Base-by-base conservation (phyloP, 2,329 filamentous ascomycete genomes). In the Venturiaceae sp. region DNA sequence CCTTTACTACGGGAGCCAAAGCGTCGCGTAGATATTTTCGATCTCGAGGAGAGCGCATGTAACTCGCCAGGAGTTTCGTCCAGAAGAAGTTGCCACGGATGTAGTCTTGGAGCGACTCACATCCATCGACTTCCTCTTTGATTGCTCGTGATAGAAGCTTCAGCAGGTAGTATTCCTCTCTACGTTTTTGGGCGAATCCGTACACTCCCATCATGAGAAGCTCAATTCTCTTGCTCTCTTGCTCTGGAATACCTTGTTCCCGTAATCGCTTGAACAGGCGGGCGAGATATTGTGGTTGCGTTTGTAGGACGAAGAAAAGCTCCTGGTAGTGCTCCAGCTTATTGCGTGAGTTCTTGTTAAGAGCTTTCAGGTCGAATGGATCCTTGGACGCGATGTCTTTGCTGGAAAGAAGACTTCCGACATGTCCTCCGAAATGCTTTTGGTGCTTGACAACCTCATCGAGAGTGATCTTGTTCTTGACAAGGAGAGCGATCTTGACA, bases 401-500 rank as follows among this genome's bases (percentile, higher is more conserved):
- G 73, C 94, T 96, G 60, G 89, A 88, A 53, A 99, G 79, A 32
- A 97, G 81, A 60, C 84, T 88, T 62, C 91, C 87, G 23, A 92
- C 86, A 67, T 94, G 88, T 2, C 92, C 92, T 58, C 94, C 94
- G 66, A 94, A 96, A 71, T 96, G 95, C 76, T 88, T 92, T 69
- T 99, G 94, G 69, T 97, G 94, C 66, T 91, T 90, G 58, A 99
- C 89, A 30, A 99, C 94, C 74, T 99, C 95, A 68, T 99, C 94
- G 3, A 99, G 80, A 0, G 94, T 97, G 67, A 99, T 99, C 74
- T 99, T 99, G 82, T 99, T 99, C 80, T 97, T 97, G 66, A 99
- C 94, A 19, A 99, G 80, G 3, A 99, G 82, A 1, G 94, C 94
- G 70, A 99, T 99, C 76, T 99, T 99, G 78, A 99, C 96, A 69